Evolutionary conservation across 2,329 filamentous ascomycete genomes (phyloP), one percentile per base, ranked within the genome.

Genomic region (Paracamarosporium sp.): DNA sequence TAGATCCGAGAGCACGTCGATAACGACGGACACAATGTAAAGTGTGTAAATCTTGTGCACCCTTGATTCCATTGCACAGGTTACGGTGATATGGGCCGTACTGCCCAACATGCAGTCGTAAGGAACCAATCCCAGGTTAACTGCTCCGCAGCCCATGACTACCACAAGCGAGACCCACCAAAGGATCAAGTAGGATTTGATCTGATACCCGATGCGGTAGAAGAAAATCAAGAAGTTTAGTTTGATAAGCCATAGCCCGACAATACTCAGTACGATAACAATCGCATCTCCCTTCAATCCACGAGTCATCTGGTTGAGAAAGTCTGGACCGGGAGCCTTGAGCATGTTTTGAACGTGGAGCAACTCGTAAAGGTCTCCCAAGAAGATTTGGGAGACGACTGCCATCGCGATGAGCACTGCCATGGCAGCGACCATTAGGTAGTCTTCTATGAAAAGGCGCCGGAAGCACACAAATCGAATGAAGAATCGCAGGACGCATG

Each of bases 1-100:
- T 22, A 48, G 11, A 40, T 55, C 52, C 5, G 52, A 55, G 17
- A 53, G 33, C 44, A 55, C 44, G 36, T 48, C 43, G n/a, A 55
- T 40, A 13, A 40, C 24, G 2, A 55, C 44, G 15, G 31, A 38
- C 12, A 48, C 43, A 30, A 48, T 30, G 25, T 47, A 48, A 31
- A 38, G 25, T n/a, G 25, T 47, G 31, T 55, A 48, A 15, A 55
- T 55, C 7, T 48, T n/a, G 4, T 36, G 17, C 31, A 36, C 48
- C 13, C 48, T 40, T 20, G 48, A 51, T 6, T 51, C 36, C 48
- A 25, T 28, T 17, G 48, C 48, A 25, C 48, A 51, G 5, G n/a
- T 24, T 1, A 51, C 38, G 33, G 35, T 41, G 17, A 51, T 51
- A 24, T 51, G 48, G 13, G 22, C 17, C 4, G 30, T 17, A 28